phyloP scores from a whole-genome alignment of 2,329 filamentous ascomycete species.

The Fusarium secorum region DNA sequence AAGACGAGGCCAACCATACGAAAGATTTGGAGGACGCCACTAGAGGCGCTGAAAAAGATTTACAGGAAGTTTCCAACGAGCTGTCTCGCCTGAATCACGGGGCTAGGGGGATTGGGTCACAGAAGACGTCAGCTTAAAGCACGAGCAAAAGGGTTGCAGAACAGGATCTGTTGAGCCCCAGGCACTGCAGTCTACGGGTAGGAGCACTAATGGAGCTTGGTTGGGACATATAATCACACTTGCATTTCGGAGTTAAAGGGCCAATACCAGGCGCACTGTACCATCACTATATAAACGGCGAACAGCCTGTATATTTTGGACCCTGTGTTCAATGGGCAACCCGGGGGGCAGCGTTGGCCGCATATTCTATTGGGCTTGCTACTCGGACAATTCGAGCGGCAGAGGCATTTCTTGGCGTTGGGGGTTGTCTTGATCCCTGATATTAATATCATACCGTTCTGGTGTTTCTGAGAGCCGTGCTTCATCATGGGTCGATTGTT shows the following conservation, averaged over 20 bases:
- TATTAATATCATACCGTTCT: not conserved
- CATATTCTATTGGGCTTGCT: constrained; percentile 2
- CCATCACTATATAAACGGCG: constrained; percentile 32
- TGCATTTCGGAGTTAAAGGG: constrained; percentile 39
- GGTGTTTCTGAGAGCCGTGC: not conserved
- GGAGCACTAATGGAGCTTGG: constrained; percentile 37
- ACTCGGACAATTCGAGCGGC: not conserved
- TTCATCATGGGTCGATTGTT: not conserved
- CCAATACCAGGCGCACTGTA: constrained; percentile 35
- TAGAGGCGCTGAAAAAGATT: constrained; percentile 36
- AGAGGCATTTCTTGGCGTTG: constrained; percentile 18
- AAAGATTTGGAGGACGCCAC: constrained; percentile 40
- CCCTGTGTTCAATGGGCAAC: constrained; percentile 1
- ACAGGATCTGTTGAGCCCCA: constrained; percentile 37
- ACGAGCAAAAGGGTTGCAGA: constrained; percentile 31
- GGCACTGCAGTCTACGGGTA: constrained; percentile 26
- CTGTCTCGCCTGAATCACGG: constrained; percentile 14
- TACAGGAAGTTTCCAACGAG: constrained; percentile 16
- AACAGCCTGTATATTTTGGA: constrained; percentile 11
- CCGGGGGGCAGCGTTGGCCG: not conserved
- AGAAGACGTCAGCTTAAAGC: constrained; percentile 19
- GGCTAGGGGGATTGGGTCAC: constrained; percentile 10
- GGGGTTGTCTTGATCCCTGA: not conserved
- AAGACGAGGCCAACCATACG: constrained; percentile 54
- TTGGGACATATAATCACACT: constrained; percentile 30